Conservation (phyloP, 306 rosid species). For the Prunus campanulata region DNA sequence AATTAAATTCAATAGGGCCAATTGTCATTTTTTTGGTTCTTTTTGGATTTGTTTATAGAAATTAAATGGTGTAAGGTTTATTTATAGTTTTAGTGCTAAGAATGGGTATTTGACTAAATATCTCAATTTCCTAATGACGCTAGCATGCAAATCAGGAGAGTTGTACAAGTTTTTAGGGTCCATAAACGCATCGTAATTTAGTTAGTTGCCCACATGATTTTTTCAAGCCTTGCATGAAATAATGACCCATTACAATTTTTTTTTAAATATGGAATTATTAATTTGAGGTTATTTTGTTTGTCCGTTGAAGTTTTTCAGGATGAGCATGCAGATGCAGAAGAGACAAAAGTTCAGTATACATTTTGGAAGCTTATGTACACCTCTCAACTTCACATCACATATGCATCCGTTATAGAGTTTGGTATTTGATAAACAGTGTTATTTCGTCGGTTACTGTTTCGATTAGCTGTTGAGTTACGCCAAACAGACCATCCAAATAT, state of each 20-base stretch:
- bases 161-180: not conserved
- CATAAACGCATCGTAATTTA: not conserved
- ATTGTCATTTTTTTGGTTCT: no score
- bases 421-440: not conserved
- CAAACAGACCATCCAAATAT: not conserved
- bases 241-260: not conserved
- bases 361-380: not conserved
- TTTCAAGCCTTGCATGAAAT: slow-evolving; percentile 21
- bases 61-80: no score
- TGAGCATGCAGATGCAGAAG: not conserved
- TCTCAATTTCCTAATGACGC: not conserved
- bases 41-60: no score
- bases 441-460: slow-evolving; percentile 17
- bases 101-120: no score
- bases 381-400: not conserved
- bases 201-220: slow-evolving; percentile 10
- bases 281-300: not conserved
- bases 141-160: not conserved
- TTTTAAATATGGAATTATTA: not conserved
- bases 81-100: no score
- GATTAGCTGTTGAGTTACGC: slow-evolving; percentile 8
- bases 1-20: no score
- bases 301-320: not conserved
- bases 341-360: not conserved
- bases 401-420: not conserved